phyloP scores from a whole-genome alignment of 148 eudicot species.

The Vaccinium macrocarpon region DNA sequence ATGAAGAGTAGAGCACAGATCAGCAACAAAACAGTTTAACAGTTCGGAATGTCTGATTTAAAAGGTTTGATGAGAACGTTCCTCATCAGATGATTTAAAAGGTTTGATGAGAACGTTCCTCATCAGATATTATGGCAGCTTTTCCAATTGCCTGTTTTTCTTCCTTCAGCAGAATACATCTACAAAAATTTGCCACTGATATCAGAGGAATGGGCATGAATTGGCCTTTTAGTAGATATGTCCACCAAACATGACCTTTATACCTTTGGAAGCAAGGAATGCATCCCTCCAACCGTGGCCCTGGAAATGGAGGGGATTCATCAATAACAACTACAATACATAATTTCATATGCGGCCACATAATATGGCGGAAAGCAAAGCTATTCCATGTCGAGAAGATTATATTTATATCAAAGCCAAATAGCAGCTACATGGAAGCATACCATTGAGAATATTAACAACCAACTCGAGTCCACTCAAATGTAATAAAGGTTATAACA shows the following conservation, averaged over 20 bases:
- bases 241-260: conserved; percentile 35
- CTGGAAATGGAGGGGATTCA: conserved; percentile 40
- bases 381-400: not conserved
- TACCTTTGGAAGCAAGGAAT: conserved; percentile 40
- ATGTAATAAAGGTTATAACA: not conserved
- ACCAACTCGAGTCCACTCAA: not conserved
- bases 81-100: not conserved
- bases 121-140: not conserved
- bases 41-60: not conserved
- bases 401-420: not conserved
- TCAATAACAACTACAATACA: conserved; percentile 9
- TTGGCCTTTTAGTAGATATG: conserved; percentile 17
- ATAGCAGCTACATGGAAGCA: not conserved
- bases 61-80: conserved; percentile 11
- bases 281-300: conserved; percentile 38
- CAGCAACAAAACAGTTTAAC: not conserved
- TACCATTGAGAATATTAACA: not conserved
- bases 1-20: not conserved
- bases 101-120: conserved; percentile 10
- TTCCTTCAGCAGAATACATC: conserved; percentile 18
- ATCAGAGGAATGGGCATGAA: conserved; percentile 1
- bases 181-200: not conserved
- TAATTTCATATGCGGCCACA: conserved; percentile 10
- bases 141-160: not conserved
- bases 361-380: not conserved